phyloP scores from a whole-genome alignment of 225 moss, liverwort and hornwort species.

The Neckera pumila region DNA sequence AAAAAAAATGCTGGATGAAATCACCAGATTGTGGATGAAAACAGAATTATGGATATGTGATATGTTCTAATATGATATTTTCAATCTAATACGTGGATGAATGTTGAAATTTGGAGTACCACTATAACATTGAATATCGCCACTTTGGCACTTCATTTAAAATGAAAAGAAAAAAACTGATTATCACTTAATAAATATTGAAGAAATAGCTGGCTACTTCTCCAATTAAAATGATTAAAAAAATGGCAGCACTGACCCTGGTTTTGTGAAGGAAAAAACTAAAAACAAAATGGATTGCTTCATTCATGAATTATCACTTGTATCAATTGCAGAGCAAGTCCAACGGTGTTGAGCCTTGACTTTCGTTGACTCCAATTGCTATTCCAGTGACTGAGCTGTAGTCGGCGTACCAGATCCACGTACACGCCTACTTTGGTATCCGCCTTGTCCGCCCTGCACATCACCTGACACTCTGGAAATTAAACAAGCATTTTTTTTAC shows the following conservation, averaged over 20 bases:
- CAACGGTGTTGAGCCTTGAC: background rate
- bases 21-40: too few relatives aligned
- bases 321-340: background rate
- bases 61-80: too few relatives aligned
- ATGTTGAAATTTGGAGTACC: too few relatives aligned
- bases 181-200: too few relatives aligned
- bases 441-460: background rate
- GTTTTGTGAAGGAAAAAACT: background rate
- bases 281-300: background rate
- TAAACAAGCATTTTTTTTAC: too few relatives aligned
- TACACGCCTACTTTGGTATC: background rate
- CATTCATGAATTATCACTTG: background rate
- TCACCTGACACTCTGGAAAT: background rate
- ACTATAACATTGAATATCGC: too few relatives aligned
- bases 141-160: too few relatives aligned
- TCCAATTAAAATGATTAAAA: background rate
- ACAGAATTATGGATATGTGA: too few relatives aligned
- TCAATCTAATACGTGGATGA: too few relatives aligned
- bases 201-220: background rate
- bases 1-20: too few relatives aligned
- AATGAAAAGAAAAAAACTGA: too few relatives aligned
- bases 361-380: background rate
- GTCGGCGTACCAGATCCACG: background rate
- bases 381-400: background rate
- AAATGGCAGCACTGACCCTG: background rate